Conservation (phyloP, 305 asterid species). For the Rubia peregrina region DNA sequence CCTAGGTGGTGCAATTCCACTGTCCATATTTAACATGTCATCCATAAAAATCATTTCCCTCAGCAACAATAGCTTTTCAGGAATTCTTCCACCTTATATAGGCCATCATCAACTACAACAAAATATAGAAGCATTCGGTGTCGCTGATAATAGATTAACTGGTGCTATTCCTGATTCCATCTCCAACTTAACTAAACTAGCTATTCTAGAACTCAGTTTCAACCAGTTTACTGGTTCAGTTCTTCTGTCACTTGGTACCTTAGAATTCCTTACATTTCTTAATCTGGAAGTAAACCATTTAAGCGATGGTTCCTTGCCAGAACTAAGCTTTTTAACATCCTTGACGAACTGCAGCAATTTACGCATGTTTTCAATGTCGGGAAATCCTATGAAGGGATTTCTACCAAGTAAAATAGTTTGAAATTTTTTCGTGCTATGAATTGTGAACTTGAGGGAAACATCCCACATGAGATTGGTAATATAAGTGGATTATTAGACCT, state of each 20-base stretch:
- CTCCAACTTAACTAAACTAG: neutral
- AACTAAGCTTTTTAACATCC: neutral
- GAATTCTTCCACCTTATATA: neutral
- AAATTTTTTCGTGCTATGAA: too few species aligned
- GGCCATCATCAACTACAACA: neutral
- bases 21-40: neutral
- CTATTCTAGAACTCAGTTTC: neutral
- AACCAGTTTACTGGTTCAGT: neutral
- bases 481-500: slow-evolving; percentile 20
- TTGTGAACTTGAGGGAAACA: slow-evolving; percentile 17
- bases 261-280: neutral
- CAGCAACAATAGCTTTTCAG: neutral
- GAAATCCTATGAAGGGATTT: too few species aligned
- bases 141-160: neutral
- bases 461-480: slow-evolving; percentile 31
- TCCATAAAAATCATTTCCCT: neutral
- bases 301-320: neutral
- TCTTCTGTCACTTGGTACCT: neutral
- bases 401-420: too few species aligned
- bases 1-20: neutral
- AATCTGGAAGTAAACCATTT: neutral
- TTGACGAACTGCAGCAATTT: neutral
- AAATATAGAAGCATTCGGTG: neutral
- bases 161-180: neutral
- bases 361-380: neutral